phyloP scores from a whole-genome alignment of 495 filamentous ascomycete species.

The Bacidia rubella region DNA sequence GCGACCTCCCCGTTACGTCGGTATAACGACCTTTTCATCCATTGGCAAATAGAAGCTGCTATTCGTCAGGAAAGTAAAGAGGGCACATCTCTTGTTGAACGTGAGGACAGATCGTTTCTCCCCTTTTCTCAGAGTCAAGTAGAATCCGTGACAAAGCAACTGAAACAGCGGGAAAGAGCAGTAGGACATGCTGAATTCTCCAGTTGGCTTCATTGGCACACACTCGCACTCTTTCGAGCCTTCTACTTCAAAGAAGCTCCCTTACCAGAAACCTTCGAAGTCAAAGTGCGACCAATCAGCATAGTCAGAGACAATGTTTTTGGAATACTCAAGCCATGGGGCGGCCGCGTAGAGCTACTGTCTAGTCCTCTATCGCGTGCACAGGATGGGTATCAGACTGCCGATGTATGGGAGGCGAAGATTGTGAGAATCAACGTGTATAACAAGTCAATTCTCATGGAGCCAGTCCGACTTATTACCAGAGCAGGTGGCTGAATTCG shows the following conservation, averaged over 20 bases:
- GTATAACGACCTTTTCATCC: constrained; percentile 67
- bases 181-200: constrained; percentile 24
- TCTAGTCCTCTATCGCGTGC: constrained; percentile 19
- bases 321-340: constrained; percentile 20
- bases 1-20: constrained; percentile 78
- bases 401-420: constrained; percentile 45
- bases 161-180: constrained; percentile 22
- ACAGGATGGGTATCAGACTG: constrained; percentile 26
- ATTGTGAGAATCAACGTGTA: constrained; percentile 44
- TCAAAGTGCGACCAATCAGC: constrained; percentile 21
- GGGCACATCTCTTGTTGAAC: constrained; percentile 37
- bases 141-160: constrained; percentile 29
- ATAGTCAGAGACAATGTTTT: neutral
- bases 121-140: constrained; percentile 49
- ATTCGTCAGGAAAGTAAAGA: constrained; percentile 52
- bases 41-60: constrained; percentile 84
- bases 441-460: constrained; percentile 33
- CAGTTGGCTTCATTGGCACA: constrained; percentile 45
- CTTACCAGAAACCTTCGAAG: constrained; percentile 47
- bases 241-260: constrained; percentile 52
- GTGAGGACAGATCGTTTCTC: constrained; percentile 31
- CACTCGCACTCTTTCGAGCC: constrained; percentile 59
- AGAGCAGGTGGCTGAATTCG: too few species aligned
- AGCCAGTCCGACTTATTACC: constrained; percentile 33
- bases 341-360: constrained; percentile 21